phyloP scores from a whole-genome alignment of 805 yeast genomes.

The Myxozyma sirexii region DNA sequence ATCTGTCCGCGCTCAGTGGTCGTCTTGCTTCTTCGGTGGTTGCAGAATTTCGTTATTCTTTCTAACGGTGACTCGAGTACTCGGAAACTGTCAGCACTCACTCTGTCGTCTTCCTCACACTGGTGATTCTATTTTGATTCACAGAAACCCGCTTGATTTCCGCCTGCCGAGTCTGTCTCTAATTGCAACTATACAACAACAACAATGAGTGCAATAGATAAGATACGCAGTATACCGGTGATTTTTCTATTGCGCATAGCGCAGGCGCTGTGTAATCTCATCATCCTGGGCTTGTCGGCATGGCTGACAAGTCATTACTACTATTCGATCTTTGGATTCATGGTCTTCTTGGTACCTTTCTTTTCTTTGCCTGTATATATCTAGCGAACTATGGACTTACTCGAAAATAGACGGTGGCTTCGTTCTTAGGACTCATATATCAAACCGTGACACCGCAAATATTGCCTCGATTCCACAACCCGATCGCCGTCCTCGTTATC shows the following conservation, averaged over 20 bases:
- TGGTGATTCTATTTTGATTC: too few species aligned
- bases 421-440: conserved; percentile 14
- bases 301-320: conserved; percentile 20
- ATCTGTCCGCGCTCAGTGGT: too few species aligned
- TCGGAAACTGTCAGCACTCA: too few species aligned
- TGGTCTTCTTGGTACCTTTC: conserved; percentile 16
- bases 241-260: conserved; percentile 10
- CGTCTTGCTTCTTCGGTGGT: too few species aligned
- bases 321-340: conserved; percentile 24
- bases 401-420: conserved; percentile 12
- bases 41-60: too few species aligned
- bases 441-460: conserved; percentile 12
- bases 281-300: conserved; percentile 22
- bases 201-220: not conserved
- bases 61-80: too few species aligned
- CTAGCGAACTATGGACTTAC: too few species aligned
- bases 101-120: too few species aligned
- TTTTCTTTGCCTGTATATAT: not conserved
- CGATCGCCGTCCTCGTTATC: conserved; percentile 6
- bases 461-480: conserved; percentile 6
- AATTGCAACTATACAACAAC: not conserved
- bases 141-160: not conserved
- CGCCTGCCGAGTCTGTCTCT: not conserved
- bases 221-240: conserved; percentile 2
- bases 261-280: conserved; percentile 14